Evolutionary conservation across 805 yeast genomes (phyloP).

Genomic region (Candida nanaspora): DNA sequence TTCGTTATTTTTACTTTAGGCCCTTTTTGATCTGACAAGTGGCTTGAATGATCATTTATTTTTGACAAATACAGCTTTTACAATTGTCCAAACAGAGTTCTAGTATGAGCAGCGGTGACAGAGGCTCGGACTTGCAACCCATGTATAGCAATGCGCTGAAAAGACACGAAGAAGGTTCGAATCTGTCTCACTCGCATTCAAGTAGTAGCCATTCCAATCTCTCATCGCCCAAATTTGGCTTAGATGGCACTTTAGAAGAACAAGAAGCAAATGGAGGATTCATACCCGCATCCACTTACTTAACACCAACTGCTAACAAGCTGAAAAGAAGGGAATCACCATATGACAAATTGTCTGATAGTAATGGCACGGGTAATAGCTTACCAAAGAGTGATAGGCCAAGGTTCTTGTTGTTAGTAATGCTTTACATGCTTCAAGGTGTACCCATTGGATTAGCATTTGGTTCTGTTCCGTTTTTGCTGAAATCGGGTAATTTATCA

Average conservation of each 20-base stretch:
- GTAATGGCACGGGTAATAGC: slow-evolving; percentile 3
- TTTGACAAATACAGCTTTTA: too few relatives aligned
- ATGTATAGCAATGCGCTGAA: slow-evolving; percentile 12
- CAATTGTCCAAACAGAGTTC: too few relatives aligned
- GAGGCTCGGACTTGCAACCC: slow-evolving; percentile 4
- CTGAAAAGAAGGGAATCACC: background rate
- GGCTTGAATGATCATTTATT: too few relatives aligned
- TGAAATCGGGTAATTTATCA: slow-evolving; percentile 68
- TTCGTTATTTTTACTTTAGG: too few relatives aligned
- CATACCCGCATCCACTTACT: slow-evolving; percentile 6
- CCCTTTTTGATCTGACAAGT: too few relatives aligned
- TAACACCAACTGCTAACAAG: slow-evolving; percentile 5
- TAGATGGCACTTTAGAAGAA: background rate
- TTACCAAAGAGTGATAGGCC: slow-evolving; percentile 48
- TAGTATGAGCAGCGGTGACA: background rate
- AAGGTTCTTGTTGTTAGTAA: slow-evolving; percentile 65
- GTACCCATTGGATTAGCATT: slow-evolving; percentile 94
- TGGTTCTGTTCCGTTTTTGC: slow-evolving; percentile 86
- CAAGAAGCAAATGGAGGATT: background rate
- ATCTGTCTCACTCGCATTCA: slow-evolving; percentile 6
- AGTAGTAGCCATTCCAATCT: slow-evolving; percentile 4
- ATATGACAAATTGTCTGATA: background rate
- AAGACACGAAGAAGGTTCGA: slow-evolving; percentile 11
- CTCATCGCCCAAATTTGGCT: background rate
- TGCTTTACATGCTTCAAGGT: slow-evolving; percentile 86